Base-by-base conservation (phyloP, 2,329 filamentous ascomycete genomes). In the Nemania bipapillata region DNA sequence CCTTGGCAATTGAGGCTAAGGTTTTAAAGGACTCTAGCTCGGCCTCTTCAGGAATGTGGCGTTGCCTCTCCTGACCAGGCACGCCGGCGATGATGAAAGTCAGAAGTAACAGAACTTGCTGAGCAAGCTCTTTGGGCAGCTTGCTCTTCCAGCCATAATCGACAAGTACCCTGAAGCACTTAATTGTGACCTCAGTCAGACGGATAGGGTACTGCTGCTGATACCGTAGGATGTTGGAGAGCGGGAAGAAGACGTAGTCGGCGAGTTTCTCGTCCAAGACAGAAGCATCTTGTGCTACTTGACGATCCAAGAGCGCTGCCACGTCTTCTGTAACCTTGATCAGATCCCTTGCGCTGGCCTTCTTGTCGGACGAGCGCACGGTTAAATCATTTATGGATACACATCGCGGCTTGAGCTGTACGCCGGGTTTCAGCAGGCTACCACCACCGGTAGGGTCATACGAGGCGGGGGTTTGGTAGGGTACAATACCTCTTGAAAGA, bases 241-340 rank as follows among this genome's bases (percentile, higher is more conserved):
- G 83, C 0, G 96, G 96, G 70, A 97, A 97, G 83, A 98, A 98
- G 76, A 92, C 87, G 83, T 98, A 99, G 82, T 97, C 94, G 15
- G 94, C 93, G 20, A 98, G 83, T 78, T 94, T 95, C 60, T 90
- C 86, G 78, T 97, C 93, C 20, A 98, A 79, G 0, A 83, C 81
- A 1, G 82, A 77, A 2, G 83, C 79, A 70, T 88, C 83, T 26
- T 75, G 75, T 49, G 78, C 75, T 30, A 82, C 74, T 74, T 85
- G 85, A 35, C 77, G 76, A 52, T 83, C 76, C 4, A 90, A 79
- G n/a, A 87, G 78, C 24, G 72, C 70, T 32, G 83, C 79, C 2
- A 90, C 78, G 65, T 84, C 80, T 26, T 79, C 77, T 1, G 82
- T 82, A 28, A 87, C 81, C 7, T 80, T 77, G 28, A 82, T 77